Evolutionary conservation across 805 yeast genomes (phyloP), one percentile per base, ranked within the genome.

Genomic region (Myxozyma geophila): DNA sequence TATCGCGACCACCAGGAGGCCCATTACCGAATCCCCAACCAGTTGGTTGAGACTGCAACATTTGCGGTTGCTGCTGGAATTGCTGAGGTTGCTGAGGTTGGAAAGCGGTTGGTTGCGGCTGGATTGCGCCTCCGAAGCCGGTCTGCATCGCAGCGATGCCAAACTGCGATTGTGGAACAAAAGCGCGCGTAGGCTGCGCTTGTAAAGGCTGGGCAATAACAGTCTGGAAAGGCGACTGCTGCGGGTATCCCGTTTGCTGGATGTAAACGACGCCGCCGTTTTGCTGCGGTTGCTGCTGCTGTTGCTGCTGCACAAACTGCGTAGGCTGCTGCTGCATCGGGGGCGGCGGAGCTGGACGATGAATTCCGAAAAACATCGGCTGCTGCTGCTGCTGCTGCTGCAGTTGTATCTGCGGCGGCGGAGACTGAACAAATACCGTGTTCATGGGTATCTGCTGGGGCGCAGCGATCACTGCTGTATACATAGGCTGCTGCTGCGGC

Each of bases 141-240:
- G 68, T 64, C 36, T 64, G 66, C 68, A 64, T 62, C 28, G 58
- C 60, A 39, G 59, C 61, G 17, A 64, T 64, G 15, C 68, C 68
- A 39, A 64, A 64, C 54, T 62, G 62, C 8, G 68, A 64, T 28
- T 62, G 68, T 6, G 68, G 68, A 15, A 62, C 46, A 39, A 64
- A 64, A 7, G 60, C 52, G 15, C 68, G 60, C 8, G 67, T 63
- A 8, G 58, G 63, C 37, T 66, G 69, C 12, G 68, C 54, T 46
- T 63, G 71, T 60, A 39, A 67, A 72, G 21, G 73, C 83, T 84
- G 71, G 84, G 81, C 60, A 10, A 47, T 46, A 48, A 47, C 37
- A 13, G 36, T 53, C 23, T 53, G 57, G 49, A 53, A 44, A 12
- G 63, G 65, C n/a, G 57, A 44, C 41, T 41, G 54, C 41, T 33